A percentile compares a stretch with the other conserved stretches of the same genome.
Evolutionary conservation across 1,284 basidiomycete genomes (phyloP).

Genomic region (Malassezia dermatis): DNA sequence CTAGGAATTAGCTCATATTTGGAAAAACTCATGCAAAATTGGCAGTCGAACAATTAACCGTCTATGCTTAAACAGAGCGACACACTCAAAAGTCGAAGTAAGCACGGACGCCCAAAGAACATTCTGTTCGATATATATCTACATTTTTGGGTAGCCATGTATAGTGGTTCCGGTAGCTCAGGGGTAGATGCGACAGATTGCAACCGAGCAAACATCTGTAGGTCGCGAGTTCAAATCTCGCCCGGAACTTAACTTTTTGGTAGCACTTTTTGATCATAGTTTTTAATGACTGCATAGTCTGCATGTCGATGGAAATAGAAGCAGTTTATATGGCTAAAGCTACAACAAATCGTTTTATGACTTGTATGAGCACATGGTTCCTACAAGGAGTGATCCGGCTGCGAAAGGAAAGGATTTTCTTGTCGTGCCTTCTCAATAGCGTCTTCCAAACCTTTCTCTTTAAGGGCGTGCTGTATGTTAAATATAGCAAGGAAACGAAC

Average conservation of each 20-base stretch:
- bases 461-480: constrained; percentile 63
- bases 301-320: background rate
- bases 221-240: constrained; percentile 21
- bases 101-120: background rate
- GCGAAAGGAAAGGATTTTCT: constrained; percentile 44
- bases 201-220: constrained; percentile 16
- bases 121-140: background rate
- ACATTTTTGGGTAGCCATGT: too few species aligned
- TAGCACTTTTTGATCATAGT: background rate
- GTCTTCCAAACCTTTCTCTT: constrained; percentile 63
- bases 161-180: constrained; percentile 20
- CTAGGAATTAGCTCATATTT: background rate
- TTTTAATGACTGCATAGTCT: too few species aligned
- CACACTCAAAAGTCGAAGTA: background rate
- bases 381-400: constrained; percentile 18
- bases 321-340: too few species aligned
- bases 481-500: constrained; percentile 49
- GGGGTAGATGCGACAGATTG: constrained; percentile 22
- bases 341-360: too few species aligned
- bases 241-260: constrained; percentile 16
- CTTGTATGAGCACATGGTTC: background rate
- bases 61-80: background rate
- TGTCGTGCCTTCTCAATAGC: constrained; percentile 65
- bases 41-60: background rate
- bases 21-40: background rate